Evolutionary conservation across 2,329 filamentous ascomycete genomes (phyloP), one percentile per base, ranked within the genome.

Genomic region (Simplicillium aogashimaense): DNA sequence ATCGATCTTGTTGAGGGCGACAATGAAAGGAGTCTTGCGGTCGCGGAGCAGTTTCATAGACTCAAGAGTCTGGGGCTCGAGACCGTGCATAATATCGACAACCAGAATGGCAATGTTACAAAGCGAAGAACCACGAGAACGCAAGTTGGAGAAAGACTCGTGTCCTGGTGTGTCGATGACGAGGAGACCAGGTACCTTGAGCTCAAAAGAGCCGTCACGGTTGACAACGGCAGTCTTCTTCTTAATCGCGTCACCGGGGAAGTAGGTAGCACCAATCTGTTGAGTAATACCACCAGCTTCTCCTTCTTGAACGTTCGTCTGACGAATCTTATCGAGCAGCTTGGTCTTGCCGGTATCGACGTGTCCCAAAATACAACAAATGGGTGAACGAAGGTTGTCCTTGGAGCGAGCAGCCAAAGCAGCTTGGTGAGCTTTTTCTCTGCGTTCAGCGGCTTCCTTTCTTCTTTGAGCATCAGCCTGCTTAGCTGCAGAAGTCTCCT

Each of bases 291-390:
- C 92, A 73, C 92, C 94, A 32, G 92, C 94, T 76, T 98, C 92
- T 55, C 92, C 92, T 66, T 97, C 92, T 59, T 98, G 94, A 29
- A 98, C 92, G 58, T 98, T 97, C 43, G 92, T 97, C 64, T 95
- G 88, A 56, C 92, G 85, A 57, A 98, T 86, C 71, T 98, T 98
- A 72, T 98, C 92, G 43, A 98, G 76, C 47, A 98, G 72, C 70
- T 97, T 98, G n/a, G 92, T 98, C 72, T 98, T 98, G 62, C 92
- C 92, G 35, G 94, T 98, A 81, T 98, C 92, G 77, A 98, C 92
- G 78, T 98, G 92, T 55, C 92, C 92, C 48, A 98, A 79, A 76
- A 98, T 98, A 83, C 90, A 97, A 74, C 92, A 97, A 65, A 98
- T 98, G 39, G 92, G 92, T 32, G 92, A 97, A 43, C 92, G 87